These are phyloP conservation scores for Trypanosoma mega DNA, from an alignment of 208 protist species.

Conservation along the genomic window DNA sequence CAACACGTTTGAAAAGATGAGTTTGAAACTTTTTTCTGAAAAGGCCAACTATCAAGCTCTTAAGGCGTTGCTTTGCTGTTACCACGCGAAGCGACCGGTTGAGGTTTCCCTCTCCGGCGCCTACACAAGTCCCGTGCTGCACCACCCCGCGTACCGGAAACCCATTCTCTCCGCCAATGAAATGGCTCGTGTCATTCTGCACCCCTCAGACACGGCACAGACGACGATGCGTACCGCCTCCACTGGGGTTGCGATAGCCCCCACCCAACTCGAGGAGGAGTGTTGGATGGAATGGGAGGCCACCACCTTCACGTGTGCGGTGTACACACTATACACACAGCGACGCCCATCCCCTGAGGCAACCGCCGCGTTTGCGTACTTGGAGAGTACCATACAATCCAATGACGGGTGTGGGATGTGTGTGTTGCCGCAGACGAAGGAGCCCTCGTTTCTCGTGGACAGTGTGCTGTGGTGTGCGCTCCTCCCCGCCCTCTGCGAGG, in stretches of 20 bases:
- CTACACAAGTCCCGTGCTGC: slow-evolving; percentile 60
- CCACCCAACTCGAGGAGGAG: slow-evolving; percentile 58
- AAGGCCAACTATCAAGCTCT: slow-evolving; percentile 89
- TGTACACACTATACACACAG: slow-evolving; percentile 74
- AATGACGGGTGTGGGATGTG: slow-evolving; percentile 36
- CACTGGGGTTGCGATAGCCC: slow-evolving; percentile 5
- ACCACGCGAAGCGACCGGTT: slow-evolving; percentile 48
- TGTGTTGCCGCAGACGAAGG: slow-evolving; percentile 11
- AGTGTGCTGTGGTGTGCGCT: slow-evolving; percentile 68
- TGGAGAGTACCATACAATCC: slow-evolving; percentile 47
- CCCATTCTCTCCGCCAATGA: slow-evolving; percentile 74
- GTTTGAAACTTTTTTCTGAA: slow-evolving; percentile 71
- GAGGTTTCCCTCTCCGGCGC: slow-evolving; percentile 64
- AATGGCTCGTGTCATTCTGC: slow-evolving; percentile 44
- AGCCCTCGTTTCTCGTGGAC: slow-evolving; percentile 68
- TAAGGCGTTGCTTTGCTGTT: slow-evolving; percentile 70
- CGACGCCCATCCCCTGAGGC: slow-evolving; percentile 52
- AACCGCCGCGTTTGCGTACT: slow-evolving; percentile 44
- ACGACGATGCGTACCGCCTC: no score
- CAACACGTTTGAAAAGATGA: no score
- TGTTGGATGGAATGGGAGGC: slow-evolving; percentile 85
- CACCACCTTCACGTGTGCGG: slow-evolving; percentile 52
- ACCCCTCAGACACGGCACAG: not conserved
- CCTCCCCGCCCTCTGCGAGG: slow-evolving; percentile 80
- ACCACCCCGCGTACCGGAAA: slow-evolving; percentile 44